Evolutionary conservation across 805 yeast genomes (phyloP), one percentile per base, ranked within the genome.

Genomic region (Metschnikowia arizonensis): DNA sequence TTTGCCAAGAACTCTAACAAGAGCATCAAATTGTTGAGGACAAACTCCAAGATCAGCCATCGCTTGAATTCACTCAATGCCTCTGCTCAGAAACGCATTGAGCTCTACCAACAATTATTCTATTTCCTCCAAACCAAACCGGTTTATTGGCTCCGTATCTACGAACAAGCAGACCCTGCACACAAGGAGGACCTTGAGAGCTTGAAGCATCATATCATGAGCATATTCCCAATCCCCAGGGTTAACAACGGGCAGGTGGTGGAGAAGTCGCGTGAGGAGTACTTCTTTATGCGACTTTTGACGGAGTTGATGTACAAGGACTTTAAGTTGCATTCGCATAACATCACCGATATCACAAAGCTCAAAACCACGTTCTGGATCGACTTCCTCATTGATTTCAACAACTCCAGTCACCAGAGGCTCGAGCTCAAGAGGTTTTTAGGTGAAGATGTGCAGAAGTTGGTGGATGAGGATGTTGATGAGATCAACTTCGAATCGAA

Each of bases 101-200:
- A 83, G 49, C 63, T 79, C 1, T 86, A 85, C 62, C 96, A 84
- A 55, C 84, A 86, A 18, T 59, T 91, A 42, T 82, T 93, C 54
- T 93, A 84, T 58, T 65, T 91, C 21, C 63, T 93, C 35, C 98
- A 93, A 61, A 85, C 95, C 0, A 88, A 87, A 56, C 86, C 96
- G 0, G 61, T 63, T 0, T 91, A 91, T 57, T 73, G 90, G 58
- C 72, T 81, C 1, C 65, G 79, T 11, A 62, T 88, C 29, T 77
- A 80, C 45, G 61, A 68, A 12, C 55, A 62, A 8, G 61, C 66
- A 24, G 53, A 40, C 48, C 61, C 56, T 43, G 50, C 47, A 11
- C 45, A 34, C 14, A 40, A 39, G 29, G 7, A 11, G 1, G 21
- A 12, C 12, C 8, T 29, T 5, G 42, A 39, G 7, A 18, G 6